Base-by-base conservation (phyloP, 331 rosid genomes). In the Stylosanthes scabra region DNA sequence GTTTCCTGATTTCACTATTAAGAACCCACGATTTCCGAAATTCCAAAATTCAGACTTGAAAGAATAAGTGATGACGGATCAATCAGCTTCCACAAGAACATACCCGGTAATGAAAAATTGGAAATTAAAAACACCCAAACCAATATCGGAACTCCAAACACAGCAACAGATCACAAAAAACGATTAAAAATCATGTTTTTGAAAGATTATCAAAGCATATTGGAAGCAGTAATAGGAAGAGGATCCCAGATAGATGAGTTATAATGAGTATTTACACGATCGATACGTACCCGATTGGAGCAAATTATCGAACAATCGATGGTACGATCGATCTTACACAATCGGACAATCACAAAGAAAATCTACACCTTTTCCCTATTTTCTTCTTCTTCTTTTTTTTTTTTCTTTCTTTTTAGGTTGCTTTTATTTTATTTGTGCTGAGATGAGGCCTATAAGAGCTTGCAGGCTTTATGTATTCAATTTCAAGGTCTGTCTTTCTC, bases 211-310 rank as follows among this genome's bases (percentile, higher is more conserved):
- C 52, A 39, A 9, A 72, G 67, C 64, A 54, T 59, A 71, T 52
- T 52, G 39, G 29, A 57, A 74, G 16, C 80, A 82, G 9, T 79
- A 73, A 63, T 50, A 58, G 28, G 51, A 28, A 74, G 57, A 86
- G 84, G 88, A 85, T 88, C 80, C 82, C 50, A 50, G 59, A 83
- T 50, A 72, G 69, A 51, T 61, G 49, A 72, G 20, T 28, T 61
- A 31, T 50, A 57, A 74, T 75, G 82, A 66, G 71, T 73, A 47
- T 25, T 25, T 42, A 75, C 58, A 84, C 49, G 80, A 86, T 86
- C 86, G 80, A 83, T 70, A 67, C 90, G 74, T 77, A 86, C 87
- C 88, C 44, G 88, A 86, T 75, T 71, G 66, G 62, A 84, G 67
- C 51, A 87, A 88, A 57, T 59, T 62, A 65, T 72, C 63, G 62